phyloP scores from a whole-genome alignment of 306 rosid genomes.

The Inga leiocalycina region DNA sequence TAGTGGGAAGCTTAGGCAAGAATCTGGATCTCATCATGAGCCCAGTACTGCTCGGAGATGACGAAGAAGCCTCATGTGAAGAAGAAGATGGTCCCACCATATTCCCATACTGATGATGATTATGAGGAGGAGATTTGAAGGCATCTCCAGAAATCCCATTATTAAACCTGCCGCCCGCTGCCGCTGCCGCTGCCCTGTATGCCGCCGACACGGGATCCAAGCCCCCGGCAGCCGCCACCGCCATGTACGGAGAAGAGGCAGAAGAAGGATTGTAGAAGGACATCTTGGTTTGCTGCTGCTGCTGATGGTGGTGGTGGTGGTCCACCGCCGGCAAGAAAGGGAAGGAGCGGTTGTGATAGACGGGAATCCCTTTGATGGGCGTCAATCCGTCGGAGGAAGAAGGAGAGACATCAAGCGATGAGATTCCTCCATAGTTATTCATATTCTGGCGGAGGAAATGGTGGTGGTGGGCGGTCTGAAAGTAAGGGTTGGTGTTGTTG shows the following conservation, averaged over 20 bases:
- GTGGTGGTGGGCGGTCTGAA: not conserved
- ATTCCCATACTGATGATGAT: conserved; percentile 39
- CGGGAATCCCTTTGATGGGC: conserved; percentile 91
- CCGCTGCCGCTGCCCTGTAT: conserved; percentile 39
- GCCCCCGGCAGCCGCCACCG: not conserved
- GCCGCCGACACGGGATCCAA: conserved; percentile 53
- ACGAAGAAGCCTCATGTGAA: conserved; percentile 22
- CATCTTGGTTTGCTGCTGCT: conserved; percentile 39
- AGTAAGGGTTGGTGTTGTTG: conserved; percentile 28
- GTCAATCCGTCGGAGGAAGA: conserved; percentile 53
- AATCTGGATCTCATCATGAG: conserved; percentile 75
- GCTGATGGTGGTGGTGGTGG: conserved; percentile 24
- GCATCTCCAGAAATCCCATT: conserved; percentile 41
- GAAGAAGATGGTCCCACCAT: conserved; percentile 35
- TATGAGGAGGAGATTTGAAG: conserved; percentile 39
- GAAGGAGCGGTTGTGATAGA: conserved; percentile 82
- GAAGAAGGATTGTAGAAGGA: conserved; percentile 53
- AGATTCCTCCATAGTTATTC: conserved; percentile 47
- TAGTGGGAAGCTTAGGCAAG: conserved; percentile 71
- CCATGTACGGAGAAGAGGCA: conserved; percentile 32
- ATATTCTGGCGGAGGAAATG: conserved; percentile 27
- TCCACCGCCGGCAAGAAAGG: conserved; percentile 69
- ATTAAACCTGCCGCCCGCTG: conserved; percentile 40
- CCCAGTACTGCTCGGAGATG: not conserved
- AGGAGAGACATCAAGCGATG: conserved; percentile 49